Conservation (phyloP, 2,329 filamentous ascomycete species). For the Fusarium ramigenum region DNA sequence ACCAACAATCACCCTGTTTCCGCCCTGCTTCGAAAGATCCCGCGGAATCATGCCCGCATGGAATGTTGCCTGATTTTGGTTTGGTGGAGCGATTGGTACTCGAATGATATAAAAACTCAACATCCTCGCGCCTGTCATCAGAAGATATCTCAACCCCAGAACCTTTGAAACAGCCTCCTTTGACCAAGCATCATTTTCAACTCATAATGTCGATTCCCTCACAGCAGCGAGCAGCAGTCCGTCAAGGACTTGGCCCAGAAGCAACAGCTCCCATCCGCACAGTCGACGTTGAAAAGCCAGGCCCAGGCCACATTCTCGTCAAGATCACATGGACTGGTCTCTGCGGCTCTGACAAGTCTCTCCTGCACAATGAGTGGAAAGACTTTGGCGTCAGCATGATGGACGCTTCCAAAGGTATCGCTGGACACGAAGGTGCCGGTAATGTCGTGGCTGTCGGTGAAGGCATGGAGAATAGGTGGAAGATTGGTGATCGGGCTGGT, state of each 20-base stretch:
- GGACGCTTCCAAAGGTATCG: conserved; percentile 54
- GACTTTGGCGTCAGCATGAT: conserved; percentile 37
- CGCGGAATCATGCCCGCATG: not conserved
- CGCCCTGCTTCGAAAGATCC: not conserved
- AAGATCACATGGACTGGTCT: conserved; percentile 40
- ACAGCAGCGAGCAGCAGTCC: conserved; percentile 35
- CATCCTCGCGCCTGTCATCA: not conserved
- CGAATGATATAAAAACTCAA: not conserved
- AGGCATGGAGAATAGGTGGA: conserved; percentile 76
- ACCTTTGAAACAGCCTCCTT: rapidly evolving
- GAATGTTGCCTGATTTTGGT: not conserved
- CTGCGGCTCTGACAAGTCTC: conserved; percentile 40
- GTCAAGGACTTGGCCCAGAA: conserved; percentile 28
- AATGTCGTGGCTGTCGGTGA: conserved; percentile 81
- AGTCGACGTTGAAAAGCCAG: conserved; percentile 32
- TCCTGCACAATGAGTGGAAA: conserved; percentile 39
- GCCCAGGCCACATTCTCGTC: conserved; percentile 35
- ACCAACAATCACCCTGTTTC: not conserved
- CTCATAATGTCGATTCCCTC: conserved; percentile 29
- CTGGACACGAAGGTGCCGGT: conserved; percentile 80
- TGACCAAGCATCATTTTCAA: rapidly evolving
- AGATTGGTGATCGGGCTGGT: conserved; percentile 80
- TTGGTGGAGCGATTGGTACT: not conserved
- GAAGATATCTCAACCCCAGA: no score
- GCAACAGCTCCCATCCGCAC: conserved; percentile 24